Evolutionary conservation across 2,329 filamentous ascomycete genomes (phyloP), one percentile per base, ranked within the genome.

Genomic region (Calonectria ilicicola): DNA sequence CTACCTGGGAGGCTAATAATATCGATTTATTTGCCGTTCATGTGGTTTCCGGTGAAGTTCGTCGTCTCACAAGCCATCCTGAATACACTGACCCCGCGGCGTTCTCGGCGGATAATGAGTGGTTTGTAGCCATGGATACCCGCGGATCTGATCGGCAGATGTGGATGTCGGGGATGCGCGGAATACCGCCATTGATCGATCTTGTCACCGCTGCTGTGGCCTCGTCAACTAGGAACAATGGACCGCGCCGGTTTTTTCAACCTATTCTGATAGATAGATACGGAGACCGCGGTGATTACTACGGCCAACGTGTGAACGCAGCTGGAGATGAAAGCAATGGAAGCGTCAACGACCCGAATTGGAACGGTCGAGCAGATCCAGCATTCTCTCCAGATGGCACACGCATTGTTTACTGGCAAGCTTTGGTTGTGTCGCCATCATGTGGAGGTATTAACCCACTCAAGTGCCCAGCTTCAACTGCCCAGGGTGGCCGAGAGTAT

Each of bases 321-420:
- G 85, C 71, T 1, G 82, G 82, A 2, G 78, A 83, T 23, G 80
- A 79, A 3, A 82, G 74, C 29, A 72, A 73, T 19, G 85, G 84
- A 1, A 82, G 77, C 65, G 70, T 85, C n/a, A 84, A 86, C 66
- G 86, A 88, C 66, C 84, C 86, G 0, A 81, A 86, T 29, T 88
- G 87, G 87, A 88, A 88, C 74, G 87, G 80, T 5, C 77, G 80
- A 14, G 87, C 87, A 6, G 87, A 88, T 74, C 87, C 85, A 2
- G 79, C 77, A 1, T 86, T 81, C 53, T 85, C 84, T 2, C 80
- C 75, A 1, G 87, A 88, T 72, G 82, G 83, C 6, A 88, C 85
- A 0, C 75, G 79, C 2, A 82, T 88, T 42, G 83, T 83, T 0
- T 89, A 85, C 72, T 87, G 78, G 77, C 84, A 89, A 73, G 78